phyloP scores from a whole-genome alignment of 2,329 filamentous ascomycete genomes.

The Microcera coccophila region DNA sequence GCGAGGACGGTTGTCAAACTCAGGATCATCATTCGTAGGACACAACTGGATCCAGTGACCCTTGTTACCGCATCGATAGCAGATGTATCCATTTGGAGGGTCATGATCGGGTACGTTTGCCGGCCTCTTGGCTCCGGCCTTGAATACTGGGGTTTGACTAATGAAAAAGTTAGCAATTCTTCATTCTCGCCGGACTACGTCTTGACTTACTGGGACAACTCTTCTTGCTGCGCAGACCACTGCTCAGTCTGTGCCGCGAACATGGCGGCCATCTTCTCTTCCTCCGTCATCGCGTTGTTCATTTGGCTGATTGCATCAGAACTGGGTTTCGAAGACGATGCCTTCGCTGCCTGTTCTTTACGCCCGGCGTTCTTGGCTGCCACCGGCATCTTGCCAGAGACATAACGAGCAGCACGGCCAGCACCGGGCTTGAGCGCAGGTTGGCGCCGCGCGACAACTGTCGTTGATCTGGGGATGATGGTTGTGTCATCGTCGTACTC shows the following conservation, averaged over 20 bases:
- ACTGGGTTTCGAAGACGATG: slow-evolving; percentile 50
- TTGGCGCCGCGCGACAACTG: slow-evolving; percentile 81
- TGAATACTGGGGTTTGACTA: slow-evolving; percentile 60
- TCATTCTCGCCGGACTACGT: slow-evolving; percentile 6
- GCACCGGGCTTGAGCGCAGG: slow-evolving; percentile 82
- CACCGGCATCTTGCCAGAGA: slow-evolving; percentile 91
- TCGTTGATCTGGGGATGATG: slow-evolving; percentile 93
- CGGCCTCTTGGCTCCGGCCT: slow-evolving; percentile 60
- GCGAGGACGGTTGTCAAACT: slow-evolving; percentile 87
- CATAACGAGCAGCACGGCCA: slow-evolving; percentile 88
- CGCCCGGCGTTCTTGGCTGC: slow-evolving; percentile 77
- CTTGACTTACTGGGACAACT: slow-evolving; percentile 71
- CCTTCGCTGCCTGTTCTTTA: slow-evolving; percentile 59
- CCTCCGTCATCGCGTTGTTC: slow-evolving; percentile 80
- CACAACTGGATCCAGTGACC: slow-evolving; percentile 99
- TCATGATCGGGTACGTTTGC: slow-evolving; percentile 85
- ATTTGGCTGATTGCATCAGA: slow-evolving; percentile 61
- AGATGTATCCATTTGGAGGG: slow-evolving; percentile 89
- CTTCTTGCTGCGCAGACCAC: slow-evolving; percentile 90
- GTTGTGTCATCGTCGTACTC: slow-evolving; percentile 97
- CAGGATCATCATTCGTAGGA: slow-evolving; percentile 96
- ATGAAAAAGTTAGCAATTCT: slow-evolving; percentile 30
- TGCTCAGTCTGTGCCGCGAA: slow-evolving; percentile 85
- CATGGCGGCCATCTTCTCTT: slow-evolving; percentile 90
- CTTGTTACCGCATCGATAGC: slow-evolving; percentile 93